Conservation (phyloP, 352 stramenopile genomes). For the Achlya hypogyna region DNA sequence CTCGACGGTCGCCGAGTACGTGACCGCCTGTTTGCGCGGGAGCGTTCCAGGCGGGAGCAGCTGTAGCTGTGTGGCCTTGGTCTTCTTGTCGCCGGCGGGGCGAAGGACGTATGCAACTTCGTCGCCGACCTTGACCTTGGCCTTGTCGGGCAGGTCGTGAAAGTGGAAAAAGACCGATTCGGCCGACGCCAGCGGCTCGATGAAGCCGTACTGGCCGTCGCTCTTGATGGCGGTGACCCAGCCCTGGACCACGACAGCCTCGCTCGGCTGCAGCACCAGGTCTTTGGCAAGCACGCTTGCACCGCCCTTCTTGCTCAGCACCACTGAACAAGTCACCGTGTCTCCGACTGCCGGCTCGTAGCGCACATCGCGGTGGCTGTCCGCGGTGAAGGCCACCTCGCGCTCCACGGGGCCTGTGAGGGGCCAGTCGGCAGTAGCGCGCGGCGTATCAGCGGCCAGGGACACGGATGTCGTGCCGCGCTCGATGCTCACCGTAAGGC, state of each 20-base stretch:
- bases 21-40: conserved; percentile 31
- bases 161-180: conserved; percentile 70
- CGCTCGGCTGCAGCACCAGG: conserved; percentile 38
- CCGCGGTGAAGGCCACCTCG: conserved; percentile 46
- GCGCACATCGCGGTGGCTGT: conserved; percentile 53
- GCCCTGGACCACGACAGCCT: conserved; percentile 30
- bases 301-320: conserved; percentile 51
- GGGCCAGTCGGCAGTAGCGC: background rate
- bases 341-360: conserved; percentile 59
- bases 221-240: conserved; percentile 53
- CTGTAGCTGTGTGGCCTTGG: conserved; percentile 44
- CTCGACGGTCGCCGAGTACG: conserved; percentile 41
- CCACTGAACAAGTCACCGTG: conserved; percentile 48
- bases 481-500: conserved; percentile 30
- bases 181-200: conserved; percentile 33
- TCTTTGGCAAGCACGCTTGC: conserved; percentile 58
- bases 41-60: conserved; percentile 54
- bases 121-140: conserved; percentile 56
- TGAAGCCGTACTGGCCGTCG: conserved; percentile 66
- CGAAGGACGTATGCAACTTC: conserved; percentile 54
- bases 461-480: conserved; percentile 25
- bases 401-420: background rate
- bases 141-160: conserved; percentile 52
- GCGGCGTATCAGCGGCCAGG: conserved; percentile 5
- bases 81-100: conserved; percentile 57